Percentiles rank a stretch among this genome's conserved stretches.
phyloP scores from a whole-genome alignment of 2,329 filamentous ascomycete species.

The Penicillium brasilianum region DNA sequence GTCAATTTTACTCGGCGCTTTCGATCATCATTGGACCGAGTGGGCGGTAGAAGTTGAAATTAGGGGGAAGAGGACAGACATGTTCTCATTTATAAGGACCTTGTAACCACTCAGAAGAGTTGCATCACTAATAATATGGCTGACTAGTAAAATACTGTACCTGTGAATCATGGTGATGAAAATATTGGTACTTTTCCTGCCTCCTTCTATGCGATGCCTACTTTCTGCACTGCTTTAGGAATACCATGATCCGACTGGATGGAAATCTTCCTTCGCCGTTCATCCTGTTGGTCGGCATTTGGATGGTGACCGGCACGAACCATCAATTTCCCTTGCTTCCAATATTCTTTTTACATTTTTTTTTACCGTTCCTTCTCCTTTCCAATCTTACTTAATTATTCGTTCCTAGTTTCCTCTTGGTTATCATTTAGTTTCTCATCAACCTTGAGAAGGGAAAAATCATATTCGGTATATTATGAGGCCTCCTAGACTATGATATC shows the following conservation, averaged over 20 bases:
- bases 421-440: too few species aligned
- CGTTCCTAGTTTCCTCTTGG: not conserved
- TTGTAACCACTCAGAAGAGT: not conserved
- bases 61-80: conserved; percentile 9
- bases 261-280: conserved; percentile 8
- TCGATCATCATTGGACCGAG: conserved; percentile 32
- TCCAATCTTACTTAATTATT: not conserved
- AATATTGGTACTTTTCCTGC: conserved; percentile 1
- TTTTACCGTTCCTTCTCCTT: not conserved
- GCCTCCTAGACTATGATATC: not conserved
- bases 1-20: conserved; percentile 24
- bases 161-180: not conserved
- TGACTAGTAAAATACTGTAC: too few species aligned
- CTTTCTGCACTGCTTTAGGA: not conserved
- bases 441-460: not conserved
- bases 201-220: not conserved
- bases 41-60: conserved; percentile 32
- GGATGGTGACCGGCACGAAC: conserved; percentile 17
- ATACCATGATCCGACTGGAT: not conserved
- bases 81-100: not conserved
- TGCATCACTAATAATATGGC: not conserved
- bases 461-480: not conserved
- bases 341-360: conserved; percentile 12
- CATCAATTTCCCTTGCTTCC: conserved; percentile 16
- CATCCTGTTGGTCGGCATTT: conserved; percentile 13